Percentiles rank a stretch among this genome's conserved stretches.
These are phyloP conservation scores for Populus hybrid DNA, from an alignment of 441 rosid species.

Conservation along the genomic window DNA sequence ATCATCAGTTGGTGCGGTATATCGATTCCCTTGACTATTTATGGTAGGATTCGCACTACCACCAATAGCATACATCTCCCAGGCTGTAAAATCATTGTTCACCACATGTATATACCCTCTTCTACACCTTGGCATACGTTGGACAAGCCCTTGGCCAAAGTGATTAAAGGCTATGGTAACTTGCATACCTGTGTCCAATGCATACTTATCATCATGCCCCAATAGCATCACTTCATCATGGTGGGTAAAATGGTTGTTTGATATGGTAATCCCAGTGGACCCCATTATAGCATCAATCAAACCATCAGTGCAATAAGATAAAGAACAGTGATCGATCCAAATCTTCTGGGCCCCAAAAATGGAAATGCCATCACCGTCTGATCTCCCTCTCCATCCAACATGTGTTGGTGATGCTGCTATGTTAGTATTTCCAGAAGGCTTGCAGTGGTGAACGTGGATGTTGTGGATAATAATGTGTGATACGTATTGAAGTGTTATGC, in stretches of 20 bases:
- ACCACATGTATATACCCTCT: conserved; percentile 84
- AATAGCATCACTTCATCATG: conserved; percentile 91
- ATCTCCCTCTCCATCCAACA: conserved; percentile 59
- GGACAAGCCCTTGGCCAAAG: conserved; percentile 70
- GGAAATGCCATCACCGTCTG: conserved; percentile 94
- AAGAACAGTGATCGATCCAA: conserved; percentile 87
- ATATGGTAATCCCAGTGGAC: conserved; percentile 76
- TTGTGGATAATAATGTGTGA: conserved; percentile 84
- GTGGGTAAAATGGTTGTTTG: conserved; percentile 68
- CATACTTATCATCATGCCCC: conserved; percentile 67
- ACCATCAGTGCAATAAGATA: conserved; percentile 71
- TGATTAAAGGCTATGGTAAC: conserved; percentile 78
- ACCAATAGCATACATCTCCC: conserved; percentile 95
- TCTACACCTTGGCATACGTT: conserved; percentile 89
- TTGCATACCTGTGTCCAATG: conserved; percentile 69
- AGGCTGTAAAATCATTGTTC: conserved; percentile 67
- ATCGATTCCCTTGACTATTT: conserved; percentile 89
- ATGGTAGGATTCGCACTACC: conserved; percentile 86
- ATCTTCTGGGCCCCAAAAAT: conserved; percentile 64
- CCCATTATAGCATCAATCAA: conserved; percentile 82
- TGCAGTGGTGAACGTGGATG: conserved; percentile 70
- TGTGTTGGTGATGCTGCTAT: conserved; percentile 73
- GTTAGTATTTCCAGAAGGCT: conserved; percentile 63
- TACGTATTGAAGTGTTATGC: conserved; percentile 68
- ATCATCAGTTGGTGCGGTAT: conserved; percentile 55